A percentile compares a stretch with the other conserved stretches of the same genome.
Evolutionary conservation across 805 yeast genomes (phyloP).

Genomic region (Kodamaea fukazawae): DNA sequence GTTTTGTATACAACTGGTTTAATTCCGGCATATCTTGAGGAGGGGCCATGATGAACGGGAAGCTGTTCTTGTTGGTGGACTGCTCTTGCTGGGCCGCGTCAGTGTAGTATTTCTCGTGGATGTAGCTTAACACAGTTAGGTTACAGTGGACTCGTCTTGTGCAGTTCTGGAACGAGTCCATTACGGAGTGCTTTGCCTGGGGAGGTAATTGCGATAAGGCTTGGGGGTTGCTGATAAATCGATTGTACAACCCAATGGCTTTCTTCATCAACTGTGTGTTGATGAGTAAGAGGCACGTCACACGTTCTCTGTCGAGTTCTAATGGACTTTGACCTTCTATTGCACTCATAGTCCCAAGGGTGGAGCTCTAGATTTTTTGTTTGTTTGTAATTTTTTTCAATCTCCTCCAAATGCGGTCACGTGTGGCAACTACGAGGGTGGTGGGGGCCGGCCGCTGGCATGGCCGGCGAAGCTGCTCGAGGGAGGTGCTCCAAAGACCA

Average conservation of each 20-base stretch:
- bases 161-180: slow-evolving; percentile 40
- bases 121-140: slow-evolving; percentile 35
- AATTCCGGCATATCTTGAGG: slow-evolving; percentile 58
- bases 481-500: too few relatives aligned
- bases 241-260: slow-evolving; percentile 35
- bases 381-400: background rate
- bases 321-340: slow-evolving; percentile 11
- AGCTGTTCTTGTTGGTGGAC: slow-evolving; percentile 28
- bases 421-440: too few relatives aligned
- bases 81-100: slow-evolving; percentile 26
- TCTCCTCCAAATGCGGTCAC: too few relatives aligned
- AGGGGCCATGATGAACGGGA: slow-evolving; percentile 52
- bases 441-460: too few relatives aligned
- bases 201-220: slow-evolving; percentile 30
- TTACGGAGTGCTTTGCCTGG: slow-evolving; percentile 28
- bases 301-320: slow-evolving; percentile 39
- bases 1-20: slow-evolving; percentile 43
- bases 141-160: slow-evolving; percentile 43
- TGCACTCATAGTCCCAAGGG: slow-evolving; percentile 6
- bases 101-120: slow-evolving; percentile 38
- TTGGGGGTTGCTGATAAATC: slow-evolving; percentile 34
- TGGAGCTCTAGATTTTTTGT: background rate
- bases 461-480: too few relatives aligned
- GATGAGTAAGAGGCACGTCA: slow-evolving; percentile 39
- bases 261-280: slow-evolving; percentile 43